Conservation (phyloP, 2,329 filamentous ascomycete species). For the Whalleya microplaca region DNA sequence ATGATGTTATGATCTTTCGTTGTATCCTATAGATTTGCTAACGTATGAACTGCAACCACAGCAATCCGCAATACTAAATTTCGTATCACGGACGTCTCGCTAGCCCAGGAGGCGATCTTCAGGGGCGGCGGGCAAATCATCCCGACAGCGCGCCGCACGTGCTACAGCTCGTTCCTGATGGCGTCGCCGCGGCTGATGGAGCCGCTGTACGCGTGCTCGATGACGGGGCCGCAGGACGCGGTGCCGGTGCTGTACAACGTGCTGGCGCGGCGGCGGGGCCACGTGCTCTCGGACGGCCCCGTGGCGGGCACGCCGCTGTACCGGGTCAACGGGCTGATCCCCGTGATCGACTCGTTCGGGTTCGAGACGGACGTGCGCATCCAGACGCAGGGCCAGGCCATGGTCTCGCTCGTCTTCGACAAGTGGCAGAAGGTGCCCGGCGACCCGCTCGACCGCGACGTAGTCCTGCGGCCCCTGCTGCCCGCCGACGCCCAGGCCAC, state of each 20-base stretch:
- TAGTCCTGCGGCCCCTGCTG: conserved; percentile 81
- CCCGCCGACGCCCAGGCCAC: conserved; percentile 87
- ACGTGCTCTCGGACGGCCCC: conserved; percentile 91
- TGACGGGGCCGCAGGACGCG: conserved; percentile 89
- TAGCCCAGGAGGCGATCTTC: conserved; percentile 91
- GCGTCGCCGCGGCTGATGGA: conserved; percentile 96
- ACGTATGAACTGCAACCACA: conserved; percentile 39
- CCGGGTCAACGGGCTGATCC: conserved; percentile 85
- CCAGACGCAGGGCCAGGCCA: conserved; percentile 91
- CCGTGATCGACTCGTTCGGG: conserved; percentile 95
- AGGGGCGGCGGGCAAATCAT: conserved; percentile 97
- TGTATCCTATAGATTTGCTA: conserved; percentile 19
- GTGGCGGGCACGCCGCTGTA: conserved; percentile 95
- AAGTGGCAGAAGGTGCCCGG: conserved; percentile 95
- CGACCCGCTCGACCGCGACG: conserved; percentile 87
- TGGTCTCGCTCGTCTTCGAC: conserved; percentile 91
- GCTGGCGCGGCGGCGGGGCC: conserved; percentile 82
- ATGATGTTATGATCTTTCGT: conserved; percentile 12
- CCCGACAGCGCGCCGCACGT: conserved; percentile 87
- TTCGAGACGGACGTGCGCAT: conserved; percentile 98
- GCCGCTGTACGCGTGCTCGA: conserved; percentile 88
- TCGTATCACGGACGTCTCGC: conserved; percentile 86
- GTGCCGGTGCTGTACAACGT: conserved; percentile 91
- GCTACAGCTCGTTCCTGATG: conserved; percentile 97
- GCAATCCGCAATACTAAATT: conserved; percentile 98